Evolutionary conservation across 345 rosid genomes (phyloP), one percentile per base, ranked within the genome.

Genomic region (Stellera chamaejasme): DNA sequence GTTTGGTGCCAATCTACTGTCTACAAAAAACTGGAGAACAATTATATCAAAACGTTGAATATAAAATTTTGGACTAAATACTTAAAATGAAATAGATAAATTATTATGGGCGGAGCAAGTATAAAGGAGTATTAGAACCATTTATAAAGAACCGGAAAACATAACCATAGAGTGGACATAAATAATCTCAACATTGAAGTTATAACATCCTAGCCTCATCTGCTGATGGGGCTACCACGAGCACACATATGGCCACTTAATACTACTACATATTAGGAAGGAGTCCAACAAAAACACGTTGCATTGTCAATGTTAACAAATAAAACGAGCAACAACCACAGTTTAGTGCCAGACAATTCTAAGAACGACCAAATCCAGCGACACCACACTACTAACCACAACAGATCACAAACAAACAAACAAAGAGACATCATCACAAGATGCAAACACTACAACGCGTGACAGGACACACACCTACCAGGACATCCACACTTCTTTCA

Each of bases 381-480:
- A 8, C 39, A 32, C 9, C 39, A 32, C 5, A 32, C 9, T 32
- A 32, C 39, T 10, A 43, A 45, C 48, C 15, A 19, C 58, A 36
- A 57, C 16, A 49, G 16, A 25, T 6, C 39, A 10, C 0, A 27
- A 36, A 27, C 5, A 15, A 15, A 55, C 43, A 64, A 48, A 27
- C 45, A 43, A 52, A 13, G 2, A 36, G 32, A 5, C 25, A 41
- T 60, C 52, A 50, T 28, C 14, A 27, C 43, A 65, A 41, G 59
- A 59, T 65, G 36, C 70, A 46, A 46, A 45, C 28, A 54, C 55
- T 32, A 50, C 26, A 50, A 14, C 47, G 9, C 5, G 9, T 48
- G 52, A 45, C 45, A 63, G 19, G 64, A 5, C 39, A 50, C 66
- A 67, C 9, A 45, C 48, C 72, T 46, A 36, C 36, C 57, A 56